Evolutionary conservation across 2,329 filamentous ascomycete genomes (phyloP).

Genomic region (Arthrobotrys entomopaga): DNA sequence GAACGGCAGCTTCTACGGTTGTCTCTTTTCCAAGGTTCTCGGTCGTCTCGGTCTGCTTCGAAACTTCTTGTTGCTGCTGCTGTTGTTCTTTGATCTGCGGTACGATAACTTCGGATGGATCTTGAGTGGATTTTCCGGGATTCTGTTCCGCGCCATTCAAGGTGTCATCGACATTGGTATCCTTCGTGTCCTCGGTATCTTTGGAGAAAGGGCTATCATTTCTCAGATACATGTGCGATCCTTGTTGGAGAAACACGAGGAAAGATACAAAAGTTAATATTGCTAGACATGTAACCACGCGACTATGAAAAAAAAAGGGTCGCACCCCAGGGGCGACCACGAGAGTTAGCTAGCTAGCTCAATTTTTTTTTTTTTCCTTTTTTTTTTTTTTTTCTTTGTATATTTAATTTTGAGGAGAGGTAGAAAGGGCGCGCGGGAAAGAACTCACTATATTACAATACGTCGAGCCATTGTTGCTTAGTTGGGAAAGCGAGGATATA

Average conservation of each 20-base stretch:
- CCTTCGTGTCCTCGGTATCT: conserved; percentile 19
- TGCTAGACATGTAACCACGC: conserved; percentile 54
- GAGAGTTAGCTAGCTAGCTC: conserved; percentile 13
- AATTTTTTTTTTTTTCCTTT: neutral
- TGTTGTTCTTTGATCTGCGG: conserved; percentile 21
- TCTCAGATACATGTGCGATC: conserved; percentile 4
- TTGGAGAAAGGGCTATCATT: conserved; percentile 44
- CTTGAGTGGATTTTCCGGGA: conserved; percentile 43
- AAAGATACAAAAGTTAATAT: conserved; percentile 57
- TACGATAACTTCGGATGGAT: conserved; percentile 42
- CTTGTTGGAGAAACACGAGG: conserved; percentile 53
- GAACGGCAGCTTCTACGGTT: conserved; percentile 14
- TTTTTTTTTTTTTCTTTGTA: too few species aligned
- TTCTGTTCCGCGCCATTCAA: conserved; percentile 56
- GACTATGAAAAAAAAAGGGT: conserved; percentile 15
- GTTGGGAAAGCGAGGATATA: too few species aligned
- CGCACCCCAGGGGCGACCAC: neutral
- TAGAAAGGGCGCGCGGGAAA: neutral
- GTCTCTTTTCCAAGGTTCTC: neutral
- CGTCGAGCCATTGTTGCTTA: conserved; percentile 43
- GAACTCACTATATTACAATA: conserved; percentile 42
- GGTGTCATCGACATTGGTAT: conserved; percentile 21
- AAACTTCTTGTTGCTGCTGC: neutral
- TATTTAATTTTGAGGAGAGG: neutral
- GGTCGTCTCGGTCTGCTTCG: too few species aligned